phyloP scores from a whole-genome alignment of 441 rosid genomes.

The Bocquillonia castaneifolia region DNA sequence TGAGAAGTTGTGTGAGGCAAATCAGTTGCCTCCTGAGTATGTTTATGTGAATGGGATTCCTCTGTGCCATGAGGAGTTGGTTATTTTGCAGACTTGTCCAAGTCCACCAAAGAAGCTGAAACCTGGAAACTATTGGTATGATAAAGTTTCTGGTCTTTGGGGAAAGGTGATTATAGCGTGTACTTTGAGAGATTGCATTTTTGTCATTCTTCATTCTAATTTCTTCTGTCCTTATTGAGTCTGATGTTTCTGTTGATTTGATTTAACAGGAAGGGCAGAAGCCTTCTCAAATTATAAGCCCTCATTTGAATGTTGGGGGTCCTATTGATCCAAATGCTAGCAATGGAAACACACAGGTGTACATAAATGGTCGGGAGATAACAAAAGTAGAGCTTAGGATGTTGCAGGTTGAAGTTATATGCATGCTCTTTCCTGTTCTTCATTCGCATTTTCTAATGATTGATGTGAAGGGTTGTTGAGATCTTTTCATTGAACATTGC shows the following conservation, averaged over 20 bases:
- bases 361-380: constrained; percentile 80
- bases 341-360: constrained; percentile 81
- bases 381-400: constrained; percentile 81
- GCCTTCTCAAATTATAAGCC: constrained; percentile 75
- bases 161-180: constrained; percentile 70
- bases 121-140: constrained; percentile 95
- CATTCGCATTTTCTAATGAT: neutral
- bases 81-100: constrained; percentile 61
- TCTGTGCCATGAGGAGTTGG: constrained; percentile 61
- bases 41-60: constrained; percentile 64
- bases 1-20: constrained; percentile 72
- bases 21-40: constrained; percentile 84
- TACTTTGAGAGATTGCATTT: constrained; percentile 22
- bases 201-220: neutral
- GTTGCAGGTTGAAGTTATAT: constrained; percentile 61
- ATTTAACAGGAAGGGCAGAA: constrained; percentile 80
- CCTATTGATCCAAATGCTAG: constrained; percentile 58
- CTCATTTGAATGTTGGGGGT: constrained; percentile 69
- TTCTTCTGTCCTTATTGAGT: constrained; percentile 14
- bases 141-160: constrained; percentile 92
- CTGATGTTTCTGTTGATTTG: constrained; percentile 28
- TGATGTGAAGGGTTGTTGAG: constrained; percentile 21
- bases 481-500: constrained; percentile 28
- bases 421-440: constrained; percentile 5
- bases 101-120: constrained; percentile 86